These are phyloP conservation scores for Candida pini DNA, from an alignment of 805 yeast genomes.

Conservation along the genomic window DNA sequence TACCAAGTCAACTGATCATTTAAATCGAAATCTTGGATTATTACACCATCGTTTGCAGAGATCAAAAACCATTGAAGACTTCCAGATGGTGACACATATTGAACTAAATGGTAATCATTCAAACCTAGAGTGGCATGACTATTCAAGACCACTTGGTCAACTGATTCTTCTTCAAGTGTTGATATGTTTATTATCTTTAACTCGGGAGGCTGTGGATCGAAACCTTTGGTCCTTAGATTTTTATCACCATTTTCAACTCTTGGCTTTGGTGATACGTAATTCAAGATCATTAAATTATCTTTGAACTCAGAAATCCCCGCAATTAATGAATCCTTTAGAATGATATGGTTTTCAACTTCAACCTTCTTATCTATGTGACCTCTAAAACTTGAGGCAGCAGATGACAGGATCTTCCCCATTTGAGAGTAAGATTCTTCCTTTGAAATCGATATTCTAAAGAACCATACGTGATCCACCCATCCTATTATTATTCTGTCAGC, in stretches of 20 bases:
- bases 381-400: constrained; percentile 50
- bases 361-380: constrained; percentile 37
- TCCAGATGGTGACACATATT: constrained; percentile 34
- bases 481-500: constrained; percentile 65
- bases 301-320: constrained; percentile 76
- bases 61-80: constrained; percentile 52
- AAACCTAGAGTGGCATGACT: constrained; percentile 56
- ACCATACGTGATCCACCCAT: constrained; percentile 81
- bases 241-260: constrained; percentile 15
- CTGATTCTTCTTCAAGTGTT: constrained; percentile 68
- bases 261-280: constrained; percentile 39
- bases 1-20: constrained; percentile 74
- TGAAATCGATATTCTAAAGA: constrained; percentile 26
- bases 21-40: constrained; percentile 65
- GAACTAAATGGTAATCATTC: constrained; percentile 73
- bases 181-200: constrained; percentile 58
- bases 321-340: constrained; percentile 47
- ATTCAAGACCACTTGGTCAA: constrained; percentile 69
- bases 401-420: constrained; percentile 39
- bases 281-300: constrained; percentile 57
- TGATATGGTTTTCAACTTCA: constrained; percentile 42
- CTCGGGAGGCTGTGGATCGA: constrained; percentile 56
- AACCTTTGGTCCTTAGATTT: constrained; percentile 4
- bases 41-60: constrained; percentile 76
- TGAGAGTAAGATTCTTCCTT: constrained; percentile 3